Base-by-base conservation (phyloP, 495 filamentous ascomycete species). In the Bacidia rubella region DNA sequence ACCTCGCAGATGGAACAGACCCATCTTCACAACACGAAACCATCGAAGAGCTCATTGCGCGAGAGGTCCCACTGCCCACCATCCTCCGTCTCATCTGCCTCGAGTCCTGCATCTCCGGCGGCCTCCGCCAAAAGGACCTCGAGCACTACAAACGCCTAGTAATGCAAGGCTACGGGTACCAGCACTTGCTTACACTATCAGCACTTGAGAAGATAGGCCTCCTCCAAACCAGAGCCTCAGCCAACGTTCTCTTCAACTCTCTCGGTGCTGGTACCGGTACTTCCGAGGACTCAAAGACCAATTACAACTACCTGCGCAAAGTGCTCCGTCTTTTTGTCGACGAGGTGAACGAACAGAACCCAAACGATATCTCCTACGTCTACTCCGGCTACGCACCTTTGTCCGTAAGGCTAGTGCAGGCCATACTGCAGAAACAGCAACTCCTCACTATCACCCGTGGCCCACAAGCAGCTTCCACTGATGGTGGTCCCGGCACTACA, bases 351-450 rank as follows among this genome's bases (percentile, higher is more conserved):
- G 93, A 97, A 65, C 81, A 90, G 43, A 87, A 95, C n/a, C 93
- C 93, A 9, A 82, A 90, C 58, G 93, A 99, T 55, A 86, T 97
- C 55, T 86, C 93, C 10, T 99, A 97, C 62, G 90, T 94, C 29
- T 99, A 95, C 71, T 90, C 85, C 57, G 93, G 93, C 43, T 97
- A 96, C 64, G 93, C 93, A 4, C 92, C 93, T 2, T 76, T 99
- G 21, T 93, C 86, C 52, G 75, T 97, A 54, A 86, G 93, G 15
- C 78, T 99, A 17, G 83, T 99, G n/a, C 93, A 99, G 68, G 92
- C 86, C 59, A 75, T 97, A 29, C 66, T 97, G 50, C 90, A 97
- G 66, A 99, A 99, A 66, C 78, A 81, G 41, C 85, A 86, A 56
- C 73, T 90, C 38, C 69, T 84, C 3, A 25, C 55, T 11, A 42